These are phyloP conservation scores for Phaeotremella skinneri DNA, from an alignment of 768 basidiomycete genomes.

Conservation along the genomic window DNA sequence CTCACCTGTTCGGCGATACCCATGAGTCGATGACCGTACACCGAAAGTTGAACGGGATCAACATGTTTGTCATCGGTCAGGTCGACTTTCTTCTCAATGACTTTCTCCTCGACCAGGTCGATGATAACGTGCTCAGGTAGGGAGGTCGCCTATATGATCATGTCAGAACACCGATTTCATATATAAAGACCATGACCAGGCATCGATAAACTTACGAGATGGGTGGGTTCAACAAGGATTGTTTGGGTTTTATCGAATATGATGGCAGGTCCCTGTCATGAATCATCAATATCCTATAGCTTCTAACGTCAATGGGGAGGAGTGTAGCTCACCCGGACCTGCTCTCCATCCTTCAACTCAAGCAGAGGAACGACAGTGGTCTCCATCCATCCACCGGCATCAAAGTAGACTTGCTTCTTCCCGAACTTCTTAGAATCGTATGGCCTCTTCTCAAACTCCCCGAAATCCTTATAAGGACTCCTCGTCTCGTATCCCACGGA, in stretches of 20 bases:
- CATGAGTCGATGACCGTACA: conserved; percentile 97
- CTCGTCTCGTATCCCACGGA: conserved; percentile 21
- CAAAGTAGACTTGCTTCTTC: conserved; percentile 25
- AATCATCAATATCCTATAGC: conserved; percentile 51
- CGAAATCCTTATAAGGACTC: conserved; percentile 29
- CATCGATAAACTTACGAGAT: conserved; percentile 16
- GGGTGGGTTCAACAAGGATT: conserved; percentile 72
- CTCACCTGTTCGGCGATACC: conserved; percentile 70
- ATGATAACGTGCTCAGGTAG: conserved; percentile 39
- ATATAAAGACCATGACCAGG: too few species aligned
- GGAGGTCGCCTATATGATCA: conserved; percentile 21
- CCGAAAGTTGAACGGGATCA: conserved; percentile 61
- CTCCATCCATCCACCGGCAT: conserved; percentile 25
- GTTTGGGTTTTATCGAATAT: conserved; percentile 95
- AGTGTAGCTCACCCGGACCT: conserved; percentile 17
- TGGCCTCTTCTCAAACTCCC: conserved; percentile 6
- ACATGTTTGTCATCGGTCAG: conserved; percentile 29
- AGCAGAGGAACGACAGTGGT: conserved; percentile 19
- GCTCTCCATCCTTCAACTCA: conserved; percentile 23
- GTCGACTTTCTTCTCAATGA: conserved; percentile 18
- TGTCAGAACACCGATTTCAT: background rate
- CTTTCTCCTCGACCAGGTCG: conserved; percentile 33
- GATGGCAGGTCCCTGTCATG: conserved; percentile 73
- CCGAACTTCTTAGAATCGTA: conserved; percentile 6
- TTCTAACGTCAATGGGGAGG: background rate